Base-by-base conservation (phyloP, 441 rosid genomes). In the Jatropha multifida region DNA sequence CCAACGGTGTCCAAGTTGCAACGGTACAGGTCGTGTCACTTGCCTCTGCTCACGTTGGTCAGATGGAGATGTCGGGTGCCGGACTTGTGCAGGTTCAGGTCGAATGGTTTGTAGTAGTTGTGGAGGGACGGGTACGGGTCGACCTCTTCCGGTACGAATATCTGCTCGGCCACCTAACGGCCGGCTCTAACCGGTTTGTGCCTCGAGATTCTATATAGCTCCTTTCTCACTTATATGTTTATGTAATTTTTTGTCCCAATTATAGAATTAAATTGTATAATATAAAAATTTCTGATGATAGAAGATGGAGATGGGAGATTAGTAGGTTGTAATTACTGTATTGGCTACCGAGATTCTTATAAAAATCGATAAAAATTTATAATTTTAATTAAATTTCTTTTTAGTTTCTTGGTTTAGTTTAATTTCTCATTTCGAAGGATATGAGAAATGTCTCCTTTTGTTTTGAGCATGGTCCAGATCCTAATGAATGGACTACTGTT, bases 41-140 rank as follows among this genome's bases (percentile, higher is more conserved):
- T 95, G 99, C 63, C 70, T 92, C 41, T 95, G 99, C 70, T 80
- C 92, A 14, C 90, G 93, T 2, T 93, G 99, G 97, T 91, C 99
- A 38, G 98, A 95, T 73, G 95, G 97, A 18, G 99, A 95, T 74
- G 83, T 82, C 23, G 98, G 97, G 0, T 95, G 98, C 82, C 86
- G 96, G 62, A 90, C 92, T 59, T 93, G 99, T 76, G 80, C 98
- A 2, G 99, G 99, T 56, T 95, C 99, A 13, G 96, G 98, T 63
- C 90, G 94, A 23, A 88, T 76, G 86, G 81, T 84, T 59, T 95
- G 99, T 74, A 88, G 75, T 78, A 95, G 90, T 82, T 95, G 99
- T 58, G 98, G 99, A 3, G 99, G 99, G 18, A 79, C 95, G 0
- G 98, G 99, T 62, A 90, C 94, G 2, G 99, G 98, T 17, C 87